These are phyloP conservation scores for Rhizopus sp. DNA, from an alignment of 371 early-diverging fungal genomes.

Conservation along the genomic window DNA sequence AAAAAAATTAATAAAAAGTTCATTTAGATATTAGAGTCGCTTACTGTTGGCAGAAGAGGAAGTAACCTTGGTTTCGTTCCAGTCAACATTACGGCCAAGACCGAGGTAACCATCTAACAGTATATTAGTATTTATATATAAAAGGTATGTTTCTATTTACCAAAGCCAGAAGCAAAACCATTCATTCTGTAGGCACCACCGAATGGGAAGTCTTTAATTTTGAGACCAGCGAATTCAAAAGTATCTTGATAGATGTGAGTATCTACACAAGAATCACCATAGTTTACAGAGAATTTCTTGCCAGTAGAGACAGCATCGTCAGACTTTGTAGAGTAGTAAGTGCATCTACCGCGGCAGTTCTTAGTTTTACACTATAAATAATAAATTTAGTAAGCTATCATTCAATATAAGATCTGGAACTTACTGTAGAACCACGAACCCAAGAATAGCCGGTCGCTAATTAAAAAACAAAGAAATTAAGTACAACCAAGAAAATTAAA, in stretches of 20 bases:
- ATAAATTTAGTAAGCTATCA: slow-evolving; percentile 11
- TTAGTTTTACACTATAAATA: slow-evolving; percentile 41
- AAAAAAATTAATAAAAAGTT: background rate
- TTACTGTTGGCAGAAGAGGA: slow-evolving; percentile 21
- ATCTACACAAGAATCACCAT: slow-evolving; percentile 46
- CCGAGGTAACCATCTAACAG: slow-evolving; percentile 47
- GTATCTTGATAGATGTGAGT: slow-evolving; percentile 43
- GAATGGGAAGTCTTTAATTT: slow-evolving; percentile 40
- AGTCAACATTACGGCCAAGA: slow-evolving; percentile 44
- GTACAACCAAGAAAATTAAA: slow-evolving; percentile 19
- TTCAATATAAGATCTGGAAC: slow-evolving; percentile 1
- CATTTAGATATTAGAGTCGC: slow-evolving; percentile 2
- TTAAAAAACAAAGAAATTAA: slow-evolving; percentile 26
- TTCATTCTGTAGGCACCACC: slow-evolving; percentile 50
- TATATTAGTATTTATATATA: background rate
- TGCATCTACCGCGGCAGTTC: slow-evolving; percentile 49
- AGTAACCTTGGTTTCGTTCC: slow-evolving; percentile 25
- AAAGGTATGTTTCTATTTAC: slow-evolving; percentile 17
- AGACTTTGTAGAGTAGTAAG: slow-evolving; percentile 43
- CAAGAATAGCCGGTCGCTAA: slow-evolving; percentile 51
- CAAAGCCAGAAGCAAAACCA: slow-evolving; percentile 47
- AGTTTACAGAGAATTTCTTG: slow-evolving; percentile 42
- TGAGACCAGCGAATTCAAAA: slow-evolving; percentile 40
- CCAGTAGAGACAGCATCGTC: slow-evolving; percentile 29
- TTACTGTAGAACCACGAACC: slow-evolving; percentile 52